Evolutionary conservation across 352 stramenopile genomes (phyloP), one percentile per base, ranked within the genome.

Genomic region (Pythium dissotocum): DNA sequence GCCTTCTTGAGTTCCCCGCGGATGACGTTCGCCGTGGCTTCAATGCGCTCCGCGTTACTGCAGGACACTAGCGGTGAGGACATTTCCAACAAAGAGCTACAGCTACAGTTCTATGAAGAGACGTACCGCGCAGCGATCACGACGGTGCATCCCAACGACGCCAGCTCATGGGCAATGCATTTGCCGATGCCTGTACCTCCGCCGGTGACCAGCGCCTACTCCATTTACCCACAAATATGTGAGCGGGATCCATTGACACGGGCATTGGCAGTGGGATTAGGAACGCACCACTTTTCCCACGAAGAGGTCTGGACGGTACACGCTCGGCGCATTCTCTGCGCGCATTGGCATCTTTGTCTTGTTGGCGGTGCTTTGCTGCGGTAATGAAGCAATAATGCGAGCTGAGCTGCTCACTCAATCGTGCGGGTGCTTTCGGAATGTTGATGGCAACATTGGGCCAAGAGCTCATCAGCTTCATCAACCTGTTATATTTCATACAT

Each of bases 101-200:
- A 58, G 12, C 16, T 13, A 42, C 46, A 44, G 12, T 16, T 33
- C 46, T 12, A 51, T 13, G 24, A 6, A 26, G 1, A 6, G 1
- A 57, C 67, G 35, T 46, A 90, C 82, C 88, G 82, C 26, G 84
- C 82, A 30, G 85, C 88, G 65, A 97, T 95, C 36, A 96, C 82
- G 35, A 97, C 89, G 2, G 78, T 76, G 52, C 82, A 91, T 44
- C 89, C 89, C 6, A 95, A 76, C 10, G 77, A 79, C 30, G 85
- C 82, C 26, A 97, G 79, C 38, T 96, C 87, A 65, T 89, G 81
- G 9, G 87, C 84, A 44, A 94, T 95, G 61, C 78, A 90, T 35
- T 86, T 87, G 44, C 89, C 89, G 56, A 97, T 96, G 60, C 89
- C 89, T 14, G 89, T 97, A 21, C 89, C 87, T 10, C 89, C 89